Evolutionary conservation across 192 early-diverging fungal species (phyloP), one percentile per base, ranked within the genome.

Genomic region (Chytriomyces sp.): DNA sequence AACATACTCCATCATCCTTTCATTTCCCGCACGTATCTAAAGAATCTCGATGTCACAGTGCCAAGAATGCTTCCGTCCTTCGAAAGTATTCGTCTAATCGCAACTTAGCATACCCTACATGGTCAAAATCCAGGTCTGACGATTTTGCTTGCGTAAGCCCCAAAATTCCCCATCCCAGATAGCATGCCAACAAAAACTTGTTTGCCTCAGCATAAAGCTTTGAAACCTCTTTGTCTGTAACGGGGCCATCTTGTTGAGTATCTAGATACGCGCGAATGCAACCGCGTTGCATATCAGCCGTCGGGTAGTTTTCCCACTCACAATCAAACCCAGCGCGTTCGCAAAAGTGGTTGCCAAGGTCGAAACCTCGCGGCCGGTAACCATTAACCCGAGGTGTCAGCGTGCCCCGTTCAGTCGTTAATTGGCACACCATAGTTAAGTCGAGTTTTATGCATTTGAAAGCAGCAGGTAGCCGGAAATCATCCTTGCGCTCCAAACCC

Each of bases 311-410:
- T 37, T 72, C 78, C 67, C 92, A 98, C 53, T 98, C 92, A 79
- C 96, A 98, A 65, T 98, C 96, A 77, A 96, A 98, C 78, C 82
- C n/a, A n/a, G n/a, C n/a, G n/a, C n/a, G n/a, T n/a, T n/a, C n/a
- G n/a, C n/a, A n/a, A n/a, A n/a, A n/a, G n/a, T n/a, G n/a, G n/a
- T n/a, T n/a, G n/a, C n/a, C n/a, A n/a, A n/a, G n/a, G n/a, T n/a
- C n/a, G n/a, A n/a, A n/a, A n/a, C n/a, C n/a, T n/a, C n/a, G n/a
- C n/a, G n/a, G n/a, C n/a, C n/a, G n/a, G n/a, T n/a, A n/a, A n/a
- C n/a, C n/a, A n/a, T n/a, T n/a, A n/a, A n/a, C n/a, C n/a, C n/a
- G n/a, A n/a, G n/a, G n/a, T n/a, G n/a, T n/a, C n/a, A n/a, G n/a
- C n/a, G n/a, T n/a, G n/a, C n/a, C n/a, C n/a, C n/a, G n/a, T n/a